These are phyloP conservation scores for Russula sp. DNA, from an alignment of 768 basidiomycete species.

Conservation along the genomic window DNA sequence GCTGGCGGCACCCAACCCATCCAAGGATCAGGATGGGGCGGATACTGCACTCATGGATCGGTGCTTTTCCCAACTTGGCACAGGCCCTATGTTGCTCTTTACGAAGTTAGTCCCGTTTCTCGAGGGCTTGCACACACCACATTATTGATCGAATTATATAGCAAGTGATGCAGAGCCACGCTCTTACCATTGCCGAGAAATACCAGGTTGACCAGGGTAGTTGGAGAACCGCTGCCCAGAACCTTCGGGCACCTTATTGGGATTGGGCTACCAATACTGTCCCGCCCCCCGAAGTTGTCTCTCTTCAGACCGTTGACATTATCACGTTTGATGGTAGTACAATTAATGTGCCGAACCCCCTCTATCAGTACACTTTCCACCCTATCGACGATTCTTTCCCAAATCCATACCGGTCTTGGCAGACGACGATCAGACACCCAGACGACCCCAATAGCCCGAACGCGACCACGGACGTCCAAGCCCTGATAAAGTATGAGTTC, in stretches of 20 bases:
- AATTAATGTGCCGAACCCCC: slow-evolving; percentile 32
- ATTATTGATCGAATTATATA: slow-evolving; percentile 23
- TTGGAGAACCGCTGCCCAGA: slow-evolving; percentile 34
- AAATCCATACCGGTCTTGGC: slow-evolving; percentile 4
- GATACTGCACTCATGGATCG: slow-evolving; percentile 51
- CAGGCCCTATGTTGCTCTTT: slow-evolving; percentile 45
- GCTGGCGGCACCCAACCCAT: slow-evolving; percentile 29
- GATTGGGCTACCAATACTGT: slow-evolving; percentile 42
- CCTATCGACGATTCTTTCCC: slow-evolving; percentile 26
- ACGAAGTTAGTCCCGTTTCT: slow-evolving; percentile 36
- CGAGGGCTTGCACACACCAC: background rate
- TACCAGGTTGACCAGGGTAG: slow-evolving; percentile 29
- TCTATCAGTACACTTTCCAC: slow-evolving; percentile 35
- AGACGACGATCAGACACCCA: slow-evolving; percentile 15
- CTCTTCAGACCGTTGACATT: slow-evolving; percentile 32
- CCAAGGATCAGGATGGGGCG: slow-evolving; percentile 31
- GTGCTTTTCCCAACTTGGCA: slow-evolving; percentile 54
- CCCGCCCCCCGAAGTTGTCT: slow-evolving; percentile 38
- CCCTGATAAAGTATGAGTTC: slow-evolving; percentile 29
- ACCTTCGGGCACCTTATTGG: slow-evolving; percentile 44
- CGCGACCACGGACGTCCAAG: slow-evolving; percentile 27
- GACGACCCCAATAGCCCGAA: background rate
- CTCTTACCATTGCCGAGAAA: slow-evolving; percentile 36
- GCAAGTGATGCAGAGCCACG: slow-evolving; percentile 44
- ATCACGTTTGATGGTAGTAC: slow-evolving; percentile 31